Base-by-base conservation (phyloP, 345 rosid species). In the Arabis hirsuta region DNA sequence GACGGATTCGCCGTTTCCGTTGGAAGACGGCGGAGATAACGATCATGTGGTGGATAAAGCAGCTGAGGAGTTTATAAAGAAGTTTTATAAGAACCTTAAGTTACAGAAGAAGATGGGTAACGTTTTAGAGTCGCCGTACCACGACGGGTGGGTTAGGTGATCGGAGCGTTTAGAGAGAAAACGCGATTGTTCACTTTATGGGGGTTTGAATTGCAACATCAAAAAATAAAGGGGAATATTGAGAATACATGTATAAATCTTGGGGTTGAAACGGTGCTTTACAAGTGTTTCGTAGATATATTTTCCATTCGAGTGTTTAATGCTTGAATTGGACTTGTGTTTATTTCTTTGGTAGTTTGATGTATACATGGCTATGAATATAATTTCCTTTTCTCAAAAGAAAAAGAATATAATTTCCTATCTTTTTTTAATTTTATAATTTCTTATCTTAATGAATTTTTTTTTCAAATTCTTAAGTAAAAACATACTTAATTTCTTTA, bases 31-130 rank as follows among this genome's bases (percentile, higher is more conserved):
- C 0, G 91, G 83, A 3, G 83, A 81, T 48, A 81, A 85, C 14
- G 89, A 79, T 57, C 60, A 65, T 31, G 67, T 75, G 62, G 97
- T 90, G 32, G 92, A 90, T 67, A 79, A 69, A 67, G 92, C 87
- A 2, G 95, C 97, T 13, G 97, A 90, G 66, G 97, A 88, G 70
- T 90, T 90, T 67, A 90, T 90, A 29, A 83, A 78, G 65, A 87
- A 78, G 59, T 88, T 88, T 61, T 88, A 90, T 46, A 85, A 83
- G 74, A 87, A 90, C 24, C 85, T 86, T 46, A 85, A 71, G 73
- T 22, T 32, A 66, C 89, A 90, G 73, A 83, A 81, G 46, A 67
- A 48, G 34, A 72, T 39, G 83, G 76, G 76, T 7, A 76, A 81
- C 5, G 26, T 76, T 12, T 81, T 66, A 16, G 76, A 87, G 14